Conservation (phyloP, 2,329 filamentous ascomycete genomes). For the Nannizzia gypsea region DNA sequence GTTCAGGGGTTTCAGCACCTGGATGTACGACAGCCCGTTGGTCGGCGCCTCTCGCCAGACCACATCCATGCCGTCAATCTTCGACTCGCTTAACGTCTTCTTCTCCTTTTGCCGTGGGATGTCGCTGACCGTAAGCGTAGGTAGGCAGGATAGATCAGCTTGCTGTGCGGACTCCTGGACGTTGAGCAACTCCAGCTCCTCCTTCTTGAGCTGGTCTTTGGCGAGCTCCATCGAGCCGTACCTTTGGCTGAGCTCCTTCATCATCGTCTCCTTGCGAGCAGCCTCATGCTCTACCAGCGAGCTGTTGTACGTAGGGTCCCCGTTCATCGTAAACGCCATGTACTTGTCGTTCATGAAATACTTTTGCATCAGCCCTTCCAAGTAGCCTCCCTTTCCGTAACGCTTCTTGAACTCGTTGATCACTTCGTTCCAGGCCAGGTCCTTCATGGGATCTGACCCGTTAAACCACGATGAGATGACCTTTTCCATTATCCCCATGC, state of each 20-base stretch:
- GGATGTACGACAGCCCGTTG: conserved; percentile 92
- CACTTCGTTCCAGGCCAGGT: conserved; percentile 82
- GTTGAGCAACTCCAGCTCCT: conserved; percentile 66
- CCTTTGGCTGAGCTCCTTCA: conserved; percentile 54
- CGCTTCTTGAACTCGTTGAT: conserved; percentile 69
- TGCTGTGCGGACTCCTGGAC: conserved; percentile 76
- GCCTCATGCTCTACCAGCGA: conserved; percentile 68
- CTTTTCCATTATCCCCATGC: conserved; percentile 78
- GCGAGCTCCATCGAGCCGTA: conserved; percentile 62
- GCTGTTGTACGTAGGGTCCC: conserved; percentile 61
- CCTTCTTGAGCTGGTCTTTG: conserved; percentile 57
- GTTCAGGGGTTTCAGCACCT: conserved; percentile 68
- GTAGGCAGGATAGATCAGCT: conserved; percentile 75
- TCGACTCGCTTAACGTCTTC: conserved; percentile 51
- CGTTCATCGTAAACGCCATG: conserved; percentile 88
- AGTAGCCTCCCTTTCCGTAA: conserved; percentile 63
- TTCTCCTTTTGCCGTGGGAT: conserved; percentile 70
- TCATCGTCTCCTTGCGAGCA: conserved; percentile 59
- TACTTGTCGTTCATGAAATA: conserved; percentile 81
- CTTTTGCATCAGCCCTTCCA: conserved; percentile 76
- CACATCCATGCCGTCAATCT: conserved; percentile 53
- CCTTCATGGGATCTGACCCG: conserved; percentile 81
- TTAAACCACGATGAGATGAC: conserved; percentile 92
- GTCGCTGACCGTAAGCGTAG: conserved; percentile 76
- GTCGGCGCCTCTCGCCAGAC: conserved; percentile 90